These are phyloP conservation scores for Microbotryomycetes sp. DNA, from an alignment of 1,284 basidiomycete genomes.

Conservation along the genomic window DNA sequence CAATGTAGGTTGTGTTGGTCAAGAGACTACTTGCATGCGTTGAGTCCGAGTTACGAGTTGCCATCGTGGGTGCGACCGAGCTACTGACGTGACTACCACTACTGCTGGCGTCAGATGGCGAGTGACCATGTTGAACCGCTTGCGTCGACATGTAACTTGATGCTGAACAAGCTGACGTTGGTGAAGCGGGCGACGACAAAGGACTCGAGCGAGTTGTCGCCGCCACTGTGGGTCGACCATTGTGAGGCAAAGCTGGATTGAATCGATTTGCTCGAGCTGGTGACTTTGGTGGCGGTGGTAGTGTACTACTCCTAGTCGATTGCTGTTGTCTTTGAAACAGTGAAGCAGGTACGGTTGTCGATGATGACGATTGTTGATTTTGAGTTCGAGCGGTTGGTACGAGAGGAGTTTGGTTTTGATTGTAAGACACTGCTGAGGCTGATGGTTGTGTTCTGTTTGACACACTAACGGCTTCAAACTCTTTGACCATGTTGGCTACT, in stretches of 20 bases:
- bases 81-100: constrained; percentile 8
- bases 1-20: background rate
- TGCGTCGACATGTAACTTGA: background rate
- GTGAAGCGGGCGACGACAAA: background rate
- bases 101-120: background rate
- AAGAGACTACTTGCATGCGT: constrained; percentile 13
- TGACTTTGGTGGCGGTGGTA: background rate
- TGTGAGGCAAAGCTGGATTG: background rate
- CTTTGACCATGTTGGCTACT: constrained; percentile 21
- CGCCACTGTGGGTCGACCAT: constrained; percentile 3
- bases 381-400: background rate
- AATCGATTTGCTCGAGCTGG: background rate
- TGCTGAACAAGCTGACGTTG: background rate
- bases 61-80: constrained; percentile 23
- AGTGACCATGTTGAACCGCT: constrained; percentile 1
- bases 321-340: constrained; percentile 23
- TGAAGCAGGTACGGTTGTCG: constrained; percentile 21
- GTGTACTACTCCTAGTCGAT: background rate
- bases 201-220: constrained; percentile 9
- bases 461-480: constrained; percentile 12
- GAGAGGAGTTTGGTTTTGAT: background rate
- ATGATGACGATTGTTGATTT: background rate
- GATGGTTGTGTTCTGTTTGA: background rate
- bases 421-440: constrained; percentile 1
- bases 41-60: constrained; percentile 23